Evolutionary conservation across 2,329 filamentous ascomycete genomes (phyloP).

Genomic region (Fusarium sp.): DNA sequence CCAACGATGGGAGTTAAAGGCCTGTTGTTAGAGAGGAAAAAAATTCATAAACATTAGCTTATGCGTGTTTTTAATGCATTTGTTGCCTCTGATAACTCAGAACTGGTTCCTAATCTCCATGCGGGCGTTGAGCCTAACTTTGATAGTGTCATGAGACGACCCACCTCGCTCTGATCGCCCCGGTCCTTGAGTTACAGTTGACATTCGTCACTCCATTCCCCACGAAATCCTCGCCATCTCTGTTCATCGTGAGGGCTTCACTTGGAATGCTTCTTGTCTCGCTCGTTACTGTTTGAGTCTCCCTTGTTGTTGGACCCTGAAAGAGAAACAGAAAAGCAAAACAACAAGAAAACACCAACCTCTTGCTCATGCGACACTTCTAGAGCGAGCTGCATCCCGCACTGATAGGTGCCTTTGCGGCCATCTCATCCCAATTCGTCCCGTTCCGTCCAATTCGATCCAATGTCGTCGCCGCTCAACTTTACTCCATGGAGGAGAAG

Average conservation of each 20-base stretch:
- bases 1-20: not conserved
- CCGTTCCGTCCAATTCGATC: constrained; percentile 14
- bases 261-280: constrained; percentile 44
- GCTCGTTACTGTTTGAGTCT: constrained; percentile 28
- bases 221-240: constrained; percentile 39
- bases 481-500: constrained; percentile 66
- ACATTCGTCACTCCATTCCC: constrained; percentile 49
- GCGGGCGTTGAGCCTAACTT: constrained; percentile 40
- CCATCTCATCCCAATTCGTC: not conserved
- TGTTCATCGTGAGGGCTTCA: constrained; percentile 33
- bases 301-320: constrained; percentile 13
- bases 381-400: constrained; percentile 35
- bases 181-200: constrained; percentile 36
- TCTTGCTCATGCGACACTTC: constrained; percentile 41
- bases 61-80: constrained; percentile 1
- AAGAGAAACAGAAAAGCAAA: constrained; percentile 5
- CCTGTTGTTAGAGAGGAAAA: not conserved
- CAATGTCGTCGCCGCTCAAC: constrained; percentile 64
- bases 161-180: constrained; percentile 42
- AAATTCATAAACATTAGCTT: not conserved
- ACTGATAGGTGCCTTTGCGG: constrained; percentile 37
- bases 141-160: constrained; percentile 45
- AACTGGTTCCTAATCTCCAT: constrained; percentile 22
- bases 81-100: constrained; percentile 12
- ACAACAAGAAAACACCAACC: constrained; percentile 5